Evolutionary conservation across 73 alveolate genomes (phyloP).

Genomic region (Stentor coeruleus): DNA sequence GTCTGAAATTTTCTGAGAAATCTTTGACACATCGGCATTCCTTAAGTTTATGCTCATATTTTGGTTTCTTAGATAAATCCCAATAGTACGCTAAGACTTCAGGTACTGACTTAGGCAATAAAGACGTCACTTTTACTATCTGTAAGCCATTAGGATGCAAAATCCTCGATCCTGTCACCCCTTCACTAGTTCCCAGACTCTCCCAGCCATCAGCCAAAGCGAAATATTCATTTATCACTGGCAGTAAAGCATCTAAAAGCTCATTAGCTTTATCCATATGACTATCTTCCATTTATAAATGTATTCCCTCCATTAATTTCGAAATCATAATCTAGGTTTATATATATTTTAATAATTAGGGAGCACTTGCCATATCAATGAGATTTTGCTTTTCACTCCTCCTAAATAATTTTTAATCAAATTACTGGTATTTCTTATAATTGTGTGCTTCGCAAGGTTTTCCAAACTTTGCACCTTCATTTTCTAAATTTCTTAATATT

Average conservation of each 20-base stretch:
- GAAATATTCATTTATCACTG: too few relatives aligned
- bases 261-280: too few relatives aligned
- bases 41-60: background rate
- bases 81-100: background rate
- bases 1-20: background rate
- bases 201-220: background rate
- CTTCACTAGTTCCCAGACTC: background rate
- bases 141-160: background rate
- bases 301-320: too few relatives aligned
- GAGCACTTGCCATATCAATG: too few relatives aligned
- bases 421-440: background rate
- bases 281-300: too few relatives aligned
- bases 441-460: background rate
- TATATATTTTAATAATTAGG: too few relatives aligned
- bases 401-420: background rate
- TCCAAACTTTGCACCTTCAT: background rate
- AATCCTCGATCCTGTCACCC: background rate
- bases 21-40: background rate
- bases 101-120: background rate
- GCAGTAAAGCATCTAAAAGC: too few relatives aligned
- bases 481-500: too few relatives aligned
- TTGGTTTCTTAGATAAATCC: background rate
- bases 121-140: background rate
- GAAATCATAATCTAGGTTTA: too few relatives aligned
- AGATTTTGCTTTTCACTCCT: too few relatives aligned